Conservation (phyloP, 179 eudicot species). For the Beta corolliflora region DNA sequence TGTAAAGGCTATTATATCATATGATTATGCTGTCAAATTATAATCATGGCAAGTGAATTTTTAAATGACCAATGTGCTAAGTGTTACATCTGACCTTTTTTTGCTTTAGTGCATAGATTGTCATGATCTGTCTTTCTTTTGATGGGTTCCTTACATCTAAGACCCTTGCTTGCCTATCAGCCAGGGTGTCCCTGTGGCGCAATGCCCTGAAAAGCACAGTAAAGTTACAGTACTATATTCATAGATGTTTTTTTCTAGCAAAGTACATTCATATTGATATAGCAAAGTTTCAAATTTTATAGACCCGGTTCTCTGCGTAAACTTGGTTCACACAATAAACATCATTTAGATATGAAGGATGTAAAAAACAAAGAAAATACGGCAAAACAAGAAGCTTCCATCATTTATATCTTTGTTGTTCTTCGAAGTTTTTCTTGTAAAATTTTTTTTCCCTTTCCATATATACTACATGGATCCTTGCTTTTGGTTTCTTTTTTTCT, state of each 20-base stretch:
- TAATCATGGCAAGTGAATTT: too few species aligned
- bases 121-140: too few species aligned
- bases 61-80: too few species aligned
- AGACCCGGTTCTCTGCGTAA: too few species aligned
- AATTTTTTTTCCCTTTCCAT: constrained; percentile 4
- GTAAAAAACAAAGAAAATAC: not conserved
- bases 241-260: not conserved
- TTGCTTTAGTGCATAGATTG: too few species aligned
- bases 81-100: too few species aligned
- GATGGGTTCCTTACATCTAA: too few species aligned
- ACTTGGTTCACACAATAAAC: too few species aligned
- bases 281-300: not conserved
- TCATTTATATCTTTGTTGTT: constrained; percentile 21
- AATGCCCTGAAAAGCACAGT: not conserved
- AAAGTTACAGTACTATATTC: not conserved
- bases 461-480: constrained; percentile 17
- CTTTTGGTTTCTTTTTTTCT: constrained; percentile 35
- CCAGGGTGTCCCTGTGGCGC: too few species aligned
- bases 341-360: not conserved
- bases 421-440: constrained; percentile 28
- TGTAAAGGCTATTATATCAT: too few species aligned
- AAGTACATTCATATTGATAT: not conserved
- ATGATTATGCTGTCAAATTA: too few species aligned
- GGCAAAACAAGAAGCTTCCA: constrained; percentile 13
- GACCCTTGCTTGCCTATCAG: too few species aligned